These are phyloP conservation scores for Aspergillus affinis DNA, from an alignment of 495 filamentous ascomycete species.

Conservation along the genomic window DNA sequence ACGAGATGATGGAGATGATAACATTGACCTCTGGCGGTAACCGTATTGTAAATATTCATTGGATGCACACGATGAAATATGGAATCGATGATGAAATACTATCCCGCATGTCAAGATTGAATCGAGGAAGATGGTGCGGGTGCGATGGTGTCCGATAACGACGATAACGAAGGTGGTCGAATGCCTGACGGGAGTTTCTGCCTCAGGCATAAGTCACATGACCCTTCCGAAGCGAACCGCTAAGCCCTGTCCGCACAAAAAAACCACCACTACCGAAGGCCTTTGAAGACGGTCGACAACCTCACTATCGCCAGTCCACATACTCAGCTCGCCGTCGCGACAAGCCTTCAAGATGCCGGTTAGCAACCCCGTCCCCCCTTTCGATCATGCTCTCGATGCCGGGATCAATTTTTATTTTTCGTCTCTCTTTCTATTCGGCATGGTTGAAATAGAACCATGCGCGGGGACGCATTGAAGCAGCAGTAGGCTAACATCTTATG, in stretches of 20 bases:
- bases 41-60: too few species aligned
- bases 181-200: neutral
- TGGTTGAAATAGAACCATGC: neutral
- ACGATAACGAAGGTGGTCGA: too few species aligned
- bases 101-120: too few species aligned
- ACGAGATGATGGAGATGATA: too few species aligned
- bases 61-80: too few species aligned
- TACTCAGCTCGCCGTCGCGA: slow-evolving; percentile 48
- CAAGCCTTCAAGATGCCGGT: slow-evolving; percentile 81
- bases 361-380: slow-evolving; percentile 37
- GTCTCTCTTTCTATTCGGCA: neutral
- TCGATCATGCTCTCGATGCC: neutral
- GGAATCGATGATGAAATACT: too few species aligned
- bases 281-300: slow-evolving; percentile 40
- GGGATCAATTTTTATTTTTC: neutral
- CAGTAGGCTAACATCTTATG: slow-evolving; percentile 21
- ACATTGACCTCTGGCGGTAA: too few species aligned
- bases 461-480: neutral
- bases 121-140: too few species aligned
- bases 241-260: slow-evolving; percentile 51
- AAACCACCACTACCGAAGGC: slow-evolving; percentile 33
- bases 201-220: slow-evolving; percentile 43
- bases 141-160: too few species aligned
- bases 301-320: slow-evolving; percentile 40
- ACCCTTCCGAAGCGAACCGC: slow-evolving; percentile 44